Percentiles rank a stretch among this genome's conserved stretches.
phyloP scores from a whole-genome alignment of 2,329 filamentous ascomycete genomes.

The Coleophoma crateriformis region DNA sequence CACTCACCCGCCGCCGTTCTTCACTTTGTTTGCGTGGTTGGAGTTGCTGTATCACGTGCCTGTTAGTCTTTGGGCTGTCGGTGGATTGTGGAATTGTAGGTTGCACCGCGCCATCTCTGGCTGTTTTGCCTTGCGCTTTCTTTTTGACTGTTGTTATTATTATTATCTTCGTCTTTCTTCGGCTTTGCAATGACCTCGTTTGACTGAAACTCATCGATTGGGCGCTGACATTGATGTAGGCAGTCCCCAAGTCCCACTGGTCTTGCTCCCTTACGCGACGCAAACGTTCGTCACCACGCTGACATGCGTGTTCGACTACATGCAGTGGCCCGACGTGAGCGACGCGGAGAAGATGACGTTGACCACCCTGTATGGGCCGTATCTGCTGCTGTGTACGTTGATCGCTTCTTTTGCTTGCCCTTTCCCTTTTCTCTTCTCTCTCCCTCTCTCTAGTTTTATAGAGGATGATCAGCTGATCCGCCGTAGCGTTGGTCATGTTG shows the following conservation, averaged over 20 bases:
- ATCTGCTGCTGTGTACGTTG: constrained; percentile 47
- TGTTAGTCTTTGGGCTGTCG: constrained; percentile 52
- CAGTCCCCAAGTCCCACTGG: constrained; percentile 50
- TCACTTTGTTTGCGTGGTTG: constrained; percentile 48
- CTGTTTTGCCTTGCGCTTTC: background rate
- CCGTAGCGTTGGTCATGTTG: too few species aligned
- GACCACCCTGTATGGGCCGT: constrained; percentile 49
- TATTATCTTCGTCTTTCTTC: background rate
- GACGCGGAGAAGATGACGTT: constrained; percentile 40
- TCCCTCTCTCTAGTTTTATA: too few species aligned
- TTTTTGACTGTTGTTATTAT: background rate
- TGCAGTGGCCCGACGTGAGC: constrained; percentile 43
- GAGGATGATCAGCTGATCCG: too few species aligned
- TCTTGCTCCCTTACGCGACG: constrained; percentile 53
- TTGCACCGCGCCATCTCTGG: background rate
- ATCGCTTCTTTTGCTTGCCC: background rate
- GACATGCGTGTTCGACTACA: constrained; percentile 56
- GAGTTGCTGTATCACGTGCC: constrained; percentile 58
- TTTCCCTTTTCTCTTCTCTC: background rate
- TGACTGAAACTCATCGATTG: background rate
- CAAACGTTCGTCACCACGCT: constrained; percentile 57
- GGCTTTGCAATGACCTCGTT: background rate
- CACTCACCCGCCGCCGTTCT: constrained; percentile 51
- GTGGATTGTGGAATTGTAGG: constrained; percentile 45
- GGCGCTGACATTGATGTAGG: constrained; percentile 30